Base-by-base conservation (phyloP, 306 rosid species). In the Acacia confusa region DNA sequence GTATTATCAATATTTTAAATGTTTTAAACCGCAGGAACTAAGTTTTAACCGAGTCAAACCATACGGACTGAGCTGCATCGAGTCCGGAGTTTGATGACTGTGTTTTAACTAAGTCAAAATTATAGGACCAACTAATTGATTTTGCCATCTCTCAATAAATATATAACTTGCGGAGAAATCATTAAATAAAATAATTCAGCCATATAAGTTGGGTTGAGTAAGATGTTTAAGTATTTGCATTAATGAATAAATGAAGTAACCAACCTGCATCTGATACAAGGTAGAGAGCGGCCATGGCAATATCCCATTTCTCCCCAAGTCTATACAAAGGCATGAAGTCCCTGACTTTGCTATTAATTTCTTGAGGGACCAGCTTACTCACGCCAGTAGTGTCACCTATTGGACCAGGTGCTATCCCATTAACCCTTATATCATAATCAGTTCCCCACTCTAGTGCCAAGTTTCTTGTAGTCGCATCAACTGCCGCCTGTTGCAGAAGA, bases 401-500 rank as follows among this genome's bases (percentile, higher is more conserved):
- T 65, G 97, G 97, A 36, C 99, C 99, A 0, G 99, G 99, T 45
- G 97, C 99, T 77, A 95, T 93, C 28, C 97, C 99, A 78, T 95
- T 95, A 71, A 93, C 98, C 80, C 97, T 88, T 60, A 95, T 91
- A 82, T 93, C 99, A 78, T 92, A 84, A 82, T 93, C 99, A 78
- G 96, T 73, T 41, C 99, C 99, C 99, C 99, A 95, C 78, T 95
- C 99, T 25, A 95, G 81, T 45, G 99, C 99, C 94, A 95, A 88
- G 88, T 89, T 95, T 87, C 99, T 90, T 25, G 92, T 95, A 30
- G 92, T 89, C 76, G 99, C 95, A 82, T 95, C 99, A 63, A 95
- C 90, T 44, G 99, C 99, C 48, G 99, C 99, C 99, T 95, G 86
- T 84, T 41, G 27, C 68, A 85, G 68, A 78, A 27, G 43, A 81